Evolutionary conservation across 2,329 filamentous ascomycete genomes (phyloP), one percentile per base, ranked within the genome.

Genomic region (Gnomoniopsis sp.): DNA sequence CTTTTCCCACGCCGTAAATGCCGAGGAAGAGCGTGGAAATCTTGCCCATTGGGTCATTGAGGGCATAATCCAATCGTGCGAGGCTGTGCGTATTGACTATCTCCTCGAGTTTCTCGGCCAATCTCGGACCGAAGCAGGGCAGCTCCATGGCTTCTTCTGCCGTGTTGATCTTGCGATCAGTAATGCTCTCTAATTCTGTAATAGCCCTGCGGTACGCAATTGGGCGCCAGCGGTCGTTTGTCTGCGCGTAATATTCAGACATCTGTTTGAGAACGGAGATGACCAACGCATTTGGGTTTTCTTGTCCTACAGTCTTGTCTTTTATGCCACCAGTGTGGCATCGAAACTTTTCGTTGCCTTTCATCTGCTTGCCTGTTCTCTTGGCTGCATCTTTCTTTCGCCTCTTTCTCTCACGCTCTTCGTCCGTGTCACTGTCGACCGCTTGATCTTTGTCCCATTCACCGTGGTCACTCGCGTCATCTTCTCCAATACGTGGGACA

Each of bases 51-150:
- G 88, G 84, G 49, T 96, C 88, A 3, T 79, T 73, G 56, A 83
- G 81, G 0, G 89, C 84, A 65, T 87, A 85, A 36, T 96, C 88
- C 0, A 97, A 79, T 41, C 88, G 82, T 46, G 82, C 82, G 1
- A 97, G 81, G 26, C 80, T 79, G 66, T 91, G 83, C 0, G 91
- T 96, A 43, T 80, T 79, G 2, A 86, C 90, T 47, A 97, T 96
- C 69, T 97, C 93, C 66, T 95, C 90, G 63, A 98, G 95, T 71
- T 96, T 96, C 26, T 83, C 78, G 0, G 92, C 92, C 1, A 97
- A 76, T 1, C 90, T 82, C 12, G 78, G 67, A 8, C 93, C 93
- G 38, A 97, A 86, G 59, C 80, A 82, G 1, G 86, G 85, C 1
- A 97, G 78, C 2, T 74, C 71, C 12, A 81, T 74, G 0, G 93